These are phyloP conservation scores for Neoboletus subvelutipes DNA, from an alignment of 768 basidiomycete genomes.

Conservation along the genomic window DNA sequence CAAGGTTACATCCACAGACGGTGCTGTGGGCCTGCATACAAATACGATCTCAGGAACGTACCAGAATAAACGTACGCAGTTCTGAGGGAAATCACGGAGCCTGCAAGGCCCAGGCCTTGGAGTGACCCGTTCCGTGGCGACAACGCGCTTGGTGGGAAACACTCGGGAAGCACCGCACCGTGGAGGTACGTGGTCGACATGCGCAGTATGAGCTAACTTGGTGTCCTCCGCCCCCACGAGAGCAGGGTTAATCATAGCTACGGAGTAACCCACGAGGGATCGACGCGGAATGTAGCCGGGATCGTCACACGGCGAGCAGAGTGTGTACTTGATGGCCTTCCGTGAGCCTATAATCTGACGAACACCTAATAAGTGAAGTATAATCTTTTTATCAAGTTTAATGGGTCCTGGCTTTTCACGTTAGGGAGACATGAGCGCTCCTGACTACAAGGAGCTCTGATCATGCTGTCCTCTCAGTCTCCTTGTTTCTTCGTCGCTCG, in stretches of 20 bases:
- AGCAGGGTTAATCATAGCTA: background rate
- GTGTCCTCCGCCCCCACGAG: background rate
- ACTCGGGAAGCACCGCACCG: background rate
- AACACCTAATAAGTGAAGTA: background rate
- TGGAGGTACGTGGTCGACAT: background rate
- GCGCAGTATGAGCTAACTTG: background rate
- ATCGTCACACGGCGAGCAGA: background rate
- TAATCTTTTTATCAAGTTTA: background rate
- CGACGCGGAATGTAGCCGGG: background rate
- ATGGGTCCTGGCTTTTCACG: background rate
- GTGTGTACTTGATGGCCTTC: background rate
- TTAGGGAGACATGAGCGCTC: background rate
- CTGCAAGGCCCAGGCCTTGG: background rate
- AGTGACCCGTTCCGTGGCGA: background rate
- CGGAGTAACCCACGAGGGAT: conserved; percentile 3
- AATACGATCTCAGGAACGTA: background rate
- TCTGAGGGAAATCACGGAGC: background rate
- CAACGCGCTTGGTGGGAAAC: background rate
- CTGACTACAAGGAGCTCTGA: background rate
- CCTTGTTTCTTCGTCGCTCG: background rate
- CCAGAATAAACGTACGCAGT: background rate
- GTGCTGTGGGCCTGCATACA: background rate
- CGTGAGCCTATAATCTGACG: background rate
- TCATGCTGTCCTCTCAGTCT: background rate
- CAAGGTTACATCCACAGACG: background rate